Conservation (phyloP, 2,329 filamentous ascomycete genomes). For the Coniochaeta prunicola region DNA sequence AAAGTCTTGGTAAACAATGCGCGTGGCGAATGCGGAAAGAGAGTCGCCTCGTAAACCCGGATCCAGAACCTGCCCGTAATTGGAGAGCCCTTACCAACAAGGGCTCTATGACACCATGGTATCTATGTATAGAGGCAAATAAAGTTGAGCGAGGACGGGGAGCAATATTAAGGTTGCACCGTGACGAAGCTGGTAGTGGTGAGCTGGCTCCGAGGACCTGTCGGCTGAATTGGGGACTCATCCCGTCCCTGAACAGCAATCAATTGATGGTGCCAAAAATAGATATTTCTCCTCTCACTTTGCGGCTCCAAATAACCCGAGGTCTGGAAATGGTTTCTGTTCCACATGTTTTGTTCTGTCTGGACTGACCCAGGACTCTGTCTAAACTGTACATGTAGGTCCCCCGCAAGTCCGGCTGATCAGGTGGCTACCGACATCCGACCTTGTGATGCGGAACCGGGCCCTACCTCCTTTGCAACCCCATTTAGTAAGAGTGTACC, state of each 20-base stretch:
- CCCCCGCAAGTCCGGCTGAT: not conserved
- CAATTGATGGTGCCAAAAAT: not conserved
- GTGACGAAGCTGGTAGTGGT: not conserved
- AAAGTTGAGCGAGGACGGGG: not conserved
- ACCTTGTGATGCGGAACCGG: not conserved
- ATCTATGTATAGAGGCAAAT: not conserved
- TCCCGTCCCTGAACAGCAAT: not conserved
- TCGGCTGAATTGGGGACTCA: not conserved
- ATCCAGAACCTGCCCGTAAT: not conserved
- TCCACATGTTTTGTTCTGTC: not conserved
- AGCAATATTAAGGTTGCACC: not conserved
- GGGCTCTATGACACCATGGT: not conserved
- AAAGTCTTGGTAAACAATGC: constrained; percentile 1
- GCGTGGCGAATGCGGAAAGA: not conserved
- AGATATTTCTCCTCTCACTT: not conserved
- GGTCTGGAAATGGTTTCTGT: not conserved
- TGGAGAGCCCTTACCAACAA: not conserved
- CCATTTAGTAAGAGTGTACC: too few species aligned
- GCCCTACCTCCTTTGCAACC: too few species aligned
- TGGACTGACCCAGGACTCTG: not conserved
- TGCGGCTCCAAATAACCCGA: not conserved
- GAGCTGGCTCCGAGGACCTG: not conserved
- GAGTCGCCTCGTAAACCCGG: not conserved
- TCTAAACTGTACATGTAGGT: not conserved
- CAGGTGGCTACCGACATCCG: not conserved